These are phyloP conservation scores for Aquilaria malaccensis DNA, from an alignment of 345 rosid genomes.

Conservation along the genomic window DNA sequence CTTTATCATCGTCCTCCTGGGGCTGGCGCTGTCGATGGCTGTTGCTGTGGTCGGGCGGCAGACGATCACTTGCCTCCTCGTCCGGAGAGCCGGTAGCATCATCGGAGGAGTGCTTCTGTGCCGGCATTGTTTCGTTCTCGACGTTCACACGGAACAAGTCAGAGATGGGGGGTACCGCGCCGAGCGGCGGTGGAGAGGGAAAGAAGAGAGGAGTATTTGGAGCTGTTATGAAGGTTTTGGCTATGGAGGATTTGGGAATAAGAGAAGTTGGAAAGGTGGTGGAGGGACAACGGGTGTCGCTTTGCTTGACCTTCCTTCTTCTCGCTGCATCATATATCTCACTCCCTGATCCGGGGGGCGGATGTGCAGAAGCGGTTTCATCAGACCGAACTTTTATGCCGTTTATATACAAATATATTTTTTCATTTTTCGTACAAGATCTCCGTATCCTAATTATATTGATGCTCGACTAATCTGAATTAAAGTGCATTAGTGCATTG, in stretches of 20 bases:
- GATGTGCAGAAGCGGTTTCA: neutral
- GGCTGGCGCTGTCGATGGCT: conserved; percentile 7
- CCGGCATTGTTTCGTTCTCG: conserved; percentile 22
- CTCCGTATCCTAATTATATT: no score
- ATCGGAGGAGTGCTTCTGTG: conserved; percentile 25
- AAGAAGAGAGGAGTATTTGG: neutral
- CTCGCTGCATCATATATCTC: neutral
- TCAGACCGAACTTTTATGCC: neutral
- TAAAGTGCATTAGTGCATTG: neutral
- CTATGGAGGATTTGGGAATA: neutral
- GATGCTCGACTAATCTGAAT: neutral
- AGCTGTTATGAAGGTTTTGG: neutral
- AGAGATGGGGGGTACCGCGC: neutral
- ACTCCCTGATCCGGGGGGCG: neutral
- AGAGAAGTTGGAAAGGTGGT: conserved; percentile 5
- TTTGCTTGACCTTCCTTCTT: conserved; percentile 9
- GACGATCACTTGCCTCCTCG: conserved; percentile 9
- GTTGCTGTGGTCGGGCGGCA: conserved; percentile 12
- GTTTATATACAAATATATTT: no score
- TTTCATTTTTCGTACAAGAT: no score
- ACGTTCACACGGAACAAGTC: neutral
- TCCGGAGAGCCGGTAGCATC: neutral
- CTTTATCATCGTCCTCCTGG: conserved; percentile 11
- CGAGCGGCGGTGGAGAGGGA: neutral
- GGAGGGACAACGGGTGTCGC: neutral